Evolutionary conservation across 208 protist genomes (phyloP).

Genomic region (Crithidia brevicula): DNA sequence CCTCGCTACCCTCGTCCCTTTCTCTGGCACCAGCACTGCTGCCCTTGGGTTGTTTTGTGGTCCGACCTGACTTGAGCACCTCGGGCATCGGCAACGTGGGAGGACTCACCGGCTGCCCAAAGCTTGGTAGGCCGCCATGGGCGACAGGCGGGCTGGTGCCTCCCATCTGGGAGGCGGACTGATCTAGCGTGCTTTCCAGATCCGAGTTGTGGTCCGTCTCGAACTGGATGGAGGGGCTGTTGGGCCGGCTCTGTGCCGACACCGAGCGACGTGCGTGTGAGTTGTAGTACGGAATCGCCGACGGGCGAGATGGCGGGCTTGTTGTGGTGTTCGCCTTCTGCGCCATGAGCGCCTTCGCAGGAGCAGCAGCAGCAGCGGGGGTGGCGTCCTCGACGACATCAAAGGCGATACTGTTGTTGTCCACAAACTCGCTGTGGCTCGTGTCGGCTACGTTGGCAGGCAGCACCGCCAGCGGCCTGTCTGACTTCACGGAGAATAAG

Average conservation of each 20-base stretch:
- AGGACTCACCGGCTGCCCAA: neutral
- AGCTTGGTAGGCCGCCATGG: neutral
- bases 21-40: neutral
- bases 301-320: neutral
- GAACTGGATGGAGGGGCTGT: conserved; percentile 24
- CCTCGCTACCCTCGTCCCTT: neutral
- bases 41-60: neutral
- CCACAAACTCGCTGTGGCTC: conserved; percentile 6
- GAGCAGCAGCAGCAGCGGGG: neutral
- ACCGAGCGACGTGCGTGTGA: conserved; percentile 10
- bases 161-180: neutral
- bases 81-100: conserved; percentile 3
- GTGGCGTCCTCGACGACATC: conserved; percentile 39
- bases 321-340: neutral
- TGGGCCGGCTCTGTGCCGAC: conserved; percentile 6
- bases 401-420: conserved; percentile 61
- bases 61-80: neutral
- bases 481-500: neutral
- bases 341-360: too few species aligned
- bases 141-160: neutral
- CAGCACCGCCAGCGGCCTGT: neutral
- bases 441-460: neutral
- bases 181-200: neutral
- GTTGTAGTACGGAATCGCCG: conserved; percentile 4
- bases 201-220: conserved; percentile 15